Base-by-base conservation (phyloP, 2,329 filamentous ascomycete species). In the Alternaria sp. region DNA sequence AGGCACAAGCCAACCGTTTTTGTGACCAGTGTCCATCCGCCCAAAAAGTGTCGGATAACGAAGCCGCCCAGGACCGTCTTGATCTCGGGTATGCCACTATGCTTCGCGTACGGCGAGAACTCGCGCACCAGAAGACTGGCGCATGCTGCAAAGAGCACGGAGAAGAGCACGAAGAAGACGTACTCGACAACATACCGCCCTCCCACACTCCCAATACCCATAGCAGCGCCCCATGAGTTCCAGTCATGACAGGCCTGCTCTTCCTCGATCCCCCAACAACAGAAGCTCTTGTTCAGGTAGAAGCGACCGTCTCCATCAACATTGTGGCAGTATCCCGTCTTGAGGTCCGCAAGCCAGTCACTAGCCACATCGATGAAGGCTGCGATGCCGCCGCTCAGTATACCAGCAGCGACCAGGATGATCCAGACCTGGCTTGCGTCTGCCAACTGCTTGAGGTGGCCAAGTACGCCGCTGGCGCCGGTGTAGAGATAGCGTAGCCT, bases 1-100 rank as follows among this genome's bases (percentile, higher is more conserved):
- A 98, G 87, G 78, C 93, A 94, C 81, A 97, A 81, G 26, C 96
- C 96, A 46, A 98, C 80, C 2, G 93, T 96, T 78, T 98, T 98
- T 59, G 93, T 93, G 28, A 93, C 80, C 75, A 98, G 83, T 2
- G 95, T 97, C 94, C 94, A 97, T 30, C 86, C 85, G 10, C 94
- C 93, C 74, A 98, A 84, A 73, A 98, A 97, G 62, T 90, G 88
- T 64, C 90, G 87, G 65, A 99, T 97, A 30, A 99, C 90, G 78
- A 97, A 97, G 6, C 95, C 95, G 44, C 95, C 95, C 57, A 99
- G 83, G 9, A 99, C 88, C 3, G 94, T 97, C 84, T 99, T 99
- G 81, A 99, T 96, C 83, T 99, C 95, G 6, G 95, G 93, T 71
- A 99, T 97, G 81, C 95, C 95, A 77, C 93, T 97, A 76, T 98